These are phyloP conservation scores for Volutella citrinella DNA, from an alignment of 2,329 filamentous ascomycete genomes.

Conservation along the genomic window DNA sequence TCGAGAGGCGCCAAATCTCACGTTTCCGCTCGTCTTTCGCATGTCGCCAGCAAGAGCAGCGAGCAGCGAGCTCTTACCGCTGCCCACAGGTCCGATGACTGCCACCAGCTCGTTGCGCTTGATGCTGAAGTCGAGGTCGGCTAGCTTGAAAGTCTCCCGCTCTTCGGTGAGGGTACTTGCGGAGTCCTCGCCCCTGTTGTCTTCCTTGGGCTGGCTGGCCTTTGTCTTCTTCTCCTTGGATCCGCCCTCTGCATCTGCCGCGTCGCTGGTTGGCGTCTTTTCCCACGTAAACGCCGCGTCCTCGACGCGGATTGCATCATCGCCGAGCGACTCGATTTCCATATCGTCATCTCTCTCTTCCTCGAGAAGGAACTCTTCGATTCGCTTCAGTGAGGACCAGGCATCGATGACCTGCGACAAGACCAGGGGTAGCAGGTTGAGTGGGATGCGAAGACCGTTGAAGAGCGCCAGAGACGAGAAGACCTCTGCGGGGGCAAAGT, in stretches of 20 bases:
- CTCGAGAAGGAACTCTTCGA: constrained; percentile 82
- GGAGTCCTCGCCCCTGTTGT: constrained; percentile 41
- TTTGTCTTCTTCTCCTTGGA: constrained; percentile 17
- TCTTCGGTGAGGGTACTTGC: constrained; percentile 57
- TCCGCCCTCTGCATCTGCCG: constrained; percentile 47
- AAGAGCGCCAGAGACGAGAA: constrained; percentile 95
- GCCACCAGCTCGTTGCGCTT: constrained; percentile 75
- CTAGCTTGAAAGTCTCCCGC: constrained; percentile 69
- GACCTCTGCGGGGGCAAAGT: constrained; percentile 70
- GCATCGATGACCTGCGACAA: constrained; percentile 89
- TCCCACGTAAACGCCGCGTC: constrained; percentile 89
- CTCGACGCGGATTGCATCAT: constrained; percentile 69
- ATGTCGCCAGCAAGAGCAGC: constrained; percentile 91
- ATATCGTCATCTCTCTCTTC: constrained; percentile 81
- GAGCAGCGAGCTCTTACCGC: constrained; percentile 86
- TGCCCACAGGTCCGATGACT: constrained; percentile 86
- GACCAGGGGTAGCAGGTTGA: constrained; percentile 85
- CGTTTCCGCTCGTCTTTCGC: constrained; percentile 73
- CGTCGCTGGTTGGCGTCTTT: constrained; percentile 53
- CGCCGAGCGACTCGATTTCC: constrained; percentile 49
- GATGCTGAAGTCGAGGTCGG: constrained; percentile 63
- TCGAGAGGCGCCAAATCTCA: constrained; percentile 73
- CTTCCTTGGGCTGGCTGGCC: constrained; percentile 26
- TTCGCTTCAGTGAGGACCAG: constrained; percentile 77
- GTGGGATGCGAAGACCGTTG: constrained; percentile 83